Base-by-base conservation (phyloP, 257 asterid species). In the Salvia splendens region DNA sequence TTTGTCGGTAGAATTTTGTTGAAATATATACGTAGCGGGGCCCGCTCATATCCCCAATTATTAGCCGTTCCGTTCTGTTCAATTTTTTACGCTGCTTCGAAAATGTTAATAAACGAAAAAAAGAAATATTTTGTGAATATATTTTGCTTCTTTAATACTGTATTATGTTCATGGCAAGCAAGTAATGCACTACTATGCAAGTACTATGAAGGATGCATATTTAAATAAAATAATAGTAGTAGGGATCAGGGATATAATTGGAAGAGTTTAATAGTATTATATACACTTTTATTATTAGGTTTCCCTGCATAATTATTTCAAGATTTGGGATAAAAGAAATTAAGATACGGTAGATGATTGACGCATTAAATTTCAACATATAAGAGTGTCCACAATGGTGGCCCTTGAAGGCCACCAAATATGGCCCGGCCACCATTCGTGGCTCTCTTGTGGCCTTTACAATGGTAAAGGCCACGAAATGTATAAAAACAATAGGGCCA, bases 1-100 rank as follows among this genome's bases (percentile, higher is more conserved):
- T 68, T 54, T 61, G 82, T 74, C 80, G 79, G 81, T 69, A 61
- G 64, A 63, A 61, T 32, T 46, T 65, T 55, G 58, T 63, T 36
- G 57, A 33, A 47, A 68, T 61, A 20, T 7, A 41, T 50, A 41
- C 41, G 10, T 14, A 70, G 15, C 2, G 55, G 51, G 61, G 45
- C 65, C 71, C 75, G 45, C 65, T 42, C 14, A 2, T 15, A 5
- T 20, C 40, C 64, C 30, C 38, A 3, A 40, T 20, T 17, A 51
- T 52, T 41, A 14, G 33, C 9, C 48, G 4, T 16, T 66, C 28
- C 48, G 4, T 16, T 66, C 28, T 6, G 45, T 54, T 72, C 58
- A 41, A 51, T 42, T 40, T 41, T 51, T 12, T 43, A 10, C 30
- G 40, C 58, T 24, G 30, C 30, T 24, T 24, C 3, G 30, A 17